Evolutionary conservation across 805 yeast genomes (phyloP), one percentile per base, ranked within the genome.

Genomic region (Ogataea methanolica): DNA sequence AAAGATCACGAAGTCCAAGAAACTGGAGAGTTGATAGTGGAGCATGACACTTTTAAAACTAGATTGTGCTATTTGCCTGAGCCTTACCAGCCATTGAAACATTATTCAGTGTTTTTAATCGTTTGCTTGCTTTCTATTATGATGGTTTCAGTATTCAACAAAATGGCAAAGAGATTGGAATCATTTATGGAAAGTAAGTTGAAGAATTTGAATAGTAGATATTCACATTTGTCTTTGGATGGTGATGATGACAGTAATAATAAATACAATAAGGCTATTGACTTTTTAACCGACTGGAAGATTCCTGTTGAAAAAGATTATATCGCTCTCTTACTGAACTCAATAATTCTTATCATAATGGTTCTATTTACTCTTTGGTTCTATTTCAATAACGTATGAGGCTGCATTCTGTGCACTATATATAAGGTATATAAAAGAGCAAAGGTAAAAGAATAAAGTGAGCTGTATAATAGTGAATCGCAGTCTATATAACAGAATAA

Each of bases 61-160:
- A 46, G 61, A 26, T 48, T 65, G 26, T 65, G 69, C 41, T 65
- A 58, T 47, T 49, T 65, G 8, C 68, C 69, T 9, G 58, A 59
- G 14, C 60, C 61, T 6, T 55, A 51, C 41, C 45, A 42, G 22
- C 52, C 67, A 15, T n/a, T 64, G 12, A 43, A 44, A 16, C 47
- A 53, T 39, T 65, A 65, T 44, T 16, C 41, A 6, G 21, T 52
- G 5, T n/a, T 45, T 3, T 40, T 55, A 6, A 19, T 48, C 0
- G 5, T 57, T 1, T 53, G 58, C 8, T 26, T 51, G 2, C 14
- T 41, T 3, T 52, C 67, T 41, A 40, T 63, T 29, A 55, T 51
- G n/a, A 17, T 55, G 8, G 60, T 62, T 17, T 51, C 56, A 2
- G 41, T 57, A 14, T 36, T 42, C 3, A 50, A 57, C 5, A 35